Conservation (phyloP, 1,139 yeast species). For the Protomyces lactucae-debilis region DNA sequence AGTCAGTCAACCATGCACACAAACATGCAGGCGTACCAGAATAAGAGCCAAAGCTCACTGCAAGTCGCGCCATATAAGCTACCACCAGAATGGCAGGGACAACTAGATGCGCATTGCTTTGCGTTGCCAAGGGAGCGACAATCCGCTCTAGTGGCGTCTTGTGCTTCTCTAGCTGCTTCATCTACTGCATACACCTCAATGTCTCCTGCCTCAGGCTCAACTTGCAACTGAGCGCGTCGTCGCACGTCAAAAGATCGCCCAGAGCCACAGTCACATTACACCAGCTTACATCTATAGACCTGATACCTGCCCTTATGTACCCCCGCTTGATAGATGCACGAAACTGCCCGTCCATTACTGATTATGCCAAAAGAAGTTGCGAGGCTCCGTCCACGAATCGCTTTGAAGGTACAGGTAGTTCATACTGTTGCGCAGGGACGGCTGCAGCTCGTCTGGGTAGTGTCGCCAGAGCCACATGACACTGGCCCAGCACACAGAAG, state of each 20-base stretch:
- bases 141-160: conserved; percentile 13
- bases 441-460: conserved; percentile 61
- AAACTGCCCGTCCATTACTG: background rate
- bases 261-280: background rate
- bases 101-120: conserved; percentile 8
- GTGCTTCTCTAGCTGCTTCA: background rate
- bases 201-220: background rate
- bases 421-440: conserved; percentile 66
- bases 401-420: conserved; percentile 56
- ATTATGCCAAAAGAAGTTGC: conserved; percentile 22
- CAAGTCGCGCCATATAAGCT: conserved; percentile 71
- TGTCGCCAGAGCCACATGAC: conserved; percentile 67
- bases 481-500: conserved; percentile 68
- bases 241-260: background rate
- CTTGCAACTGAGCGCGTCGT: background rate
- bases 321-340: no score
- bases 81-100: conserved; percentile 56
- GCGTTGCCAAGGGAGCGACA: conserved; percentile 11
- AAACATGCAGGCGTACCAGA: conserved; percentile 52
- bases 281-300: background rate
- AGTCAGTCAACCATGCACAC: background rate
- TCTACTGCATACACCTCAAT: background rate
- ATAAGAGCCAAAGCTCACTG: conserved; percentile 83
- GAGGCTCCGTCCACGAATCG: conserved; percentile 40
- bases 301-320: no score